Evolutionary conservation across 495 filamentous ascomycete genomes (phyloP).

Genomic region (Xylaria curta): DNA sequence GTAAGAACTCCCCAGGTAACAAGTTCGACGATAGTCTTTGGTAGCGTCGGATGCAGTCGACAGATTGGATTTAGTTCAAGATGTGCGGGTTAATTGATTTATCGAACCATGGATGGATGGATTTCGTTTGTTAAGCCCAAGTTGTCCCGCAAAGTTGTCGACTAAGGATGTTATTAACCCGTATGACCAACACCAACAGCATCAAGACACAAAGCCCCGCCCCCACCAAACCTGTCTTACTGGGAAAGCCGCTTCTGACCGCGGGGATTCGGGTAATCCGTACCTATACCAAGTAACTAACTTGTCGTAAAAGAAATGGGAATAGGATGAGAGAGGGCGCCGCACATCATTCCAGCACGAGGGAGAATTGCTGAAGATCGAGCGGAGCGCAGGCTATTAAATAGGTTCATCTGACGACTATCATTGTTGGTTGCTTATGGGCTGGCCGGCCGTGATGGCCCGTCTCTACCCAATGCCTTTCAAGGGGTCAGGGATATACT

Average conservation of each 20-base stretch:
- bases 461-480: conserved; percentile 19
- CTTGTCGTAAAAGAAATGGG: conserved; percentile 32
- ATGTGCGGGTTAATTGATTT: neutral
- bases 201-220: conserved; percentile 22
- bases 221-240: conserved; percentile 21
- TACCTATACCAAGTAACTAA: neutral
- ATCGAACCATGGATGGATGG: neutral
- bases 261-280: conserved; percentile 19
- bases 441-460: neutral
- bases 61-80: conserved; percentile 20
- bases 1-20: neutral
- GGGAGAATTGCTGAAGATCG: conserved; percentile 14
- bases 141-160: neutral
- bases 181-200: conserved; percentile 15
- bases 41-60: conserved; percentile 24
- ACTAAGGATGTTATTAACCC: conserved; percentile 15
- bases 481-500: neutral
- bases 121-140: neutral
- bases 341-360: conserved; percentile 40
- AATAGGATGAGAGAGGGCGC: conserved; percentile 35
- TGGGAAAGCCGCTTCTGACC: conserved; percentile 22
- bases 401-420: conserved; percentile 18
- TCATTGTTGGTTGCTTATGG: neutral
- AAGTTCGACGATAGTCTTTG: conserved; percentile 2
- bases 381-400: conserved; percentile 23